phyloP scores from a whole-genome alignment of 2,329 filamentous ascomycete genomes.

The Colletotrichum sp. region DNA sequence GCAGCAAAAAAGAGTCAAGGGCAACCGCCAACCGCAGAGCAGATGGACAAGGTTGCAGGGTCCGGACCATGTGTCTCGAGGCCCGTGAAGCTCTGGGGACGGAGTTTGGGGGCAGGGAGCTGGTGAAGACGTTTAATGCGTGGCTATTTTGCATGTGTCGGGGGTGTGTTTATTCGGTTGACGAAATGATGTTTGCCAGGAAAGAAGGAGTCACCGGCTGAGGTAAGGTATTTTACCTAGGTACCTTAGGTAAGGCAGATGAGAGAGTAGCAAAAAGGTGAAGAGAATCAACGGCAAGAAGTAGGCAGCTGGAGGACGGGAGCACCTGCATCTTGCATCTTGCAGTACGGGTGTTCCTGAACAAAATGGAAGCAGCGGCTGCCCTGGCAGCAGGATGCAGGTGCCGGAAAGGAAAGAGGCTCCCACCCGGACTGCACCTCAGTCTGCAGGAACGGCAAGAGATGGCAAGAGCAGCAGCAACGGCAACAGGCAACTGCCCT shows the following conservation, averaged over 20 bases:
- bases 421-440: neutral
- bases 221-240: neutral
- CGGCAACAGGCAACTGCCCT: neutral
- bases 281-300: neutral
- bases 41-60: neutral
- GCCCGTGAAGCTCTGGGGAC: neutral
- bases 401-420: neutral
- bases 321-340: neutral
- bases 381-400: neutral
- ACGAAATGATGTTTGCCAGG: neutral
- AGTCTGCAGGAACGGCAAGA: neutral
- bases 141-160: neutral
- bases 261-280: neutral
- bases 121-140: neutral
- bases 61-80: neutral
- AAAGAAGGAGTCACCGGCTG: neutral
- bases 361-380: neutral
- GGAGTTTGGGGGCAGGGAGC: neutral
- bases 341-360: neutral
- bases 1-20: neutral
- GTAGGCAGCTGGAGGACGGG: neutral
- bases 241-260: neutral
- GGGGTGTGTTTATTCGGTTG: neutral
- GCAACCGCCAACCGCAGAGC: neutral
- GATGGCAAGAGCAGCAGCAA: neutral